These are phyloP conservation scores for Ogataea chonburiensis DNA, from an alignment of 805 yeast genomes.

Conservation along the genomic window DNA sequence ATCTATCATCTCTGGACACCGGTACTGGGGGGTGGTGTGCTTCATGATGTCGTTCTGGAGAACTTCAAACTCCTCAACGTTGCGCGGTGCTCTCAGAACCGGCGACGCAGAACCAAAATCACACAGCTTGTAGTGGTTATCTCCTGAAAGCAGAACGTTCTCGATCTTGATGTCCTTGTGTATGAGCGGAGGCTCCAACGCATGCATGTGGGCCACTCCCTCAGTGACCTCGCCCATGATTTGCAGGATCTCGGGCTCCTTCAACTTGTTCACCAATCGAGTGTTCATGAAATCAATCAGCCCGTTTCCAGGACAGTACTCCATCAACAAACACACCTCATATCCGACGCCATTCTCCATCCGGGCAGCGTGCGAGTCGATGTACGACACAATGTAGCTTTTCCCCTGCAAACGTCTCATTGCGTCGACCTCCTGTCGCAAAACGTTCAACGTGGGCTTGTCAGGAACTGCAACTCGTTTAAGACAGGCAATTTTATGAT, in stretches of 20 bases:
- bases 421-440: constrained; percentile 95
- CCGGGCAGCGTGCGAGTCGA: constrained; percentile 93
- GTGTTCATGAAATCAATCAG: constrained; percentile 79
- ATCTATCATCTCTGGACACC: constrained; percentile 85
- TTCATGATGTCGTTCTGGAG: constrained; percentile 69
- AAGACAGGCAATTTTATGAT: constrained; percentile 66
- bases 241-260: constrained; percentile 63
- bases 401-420: constrained; percentile 86
- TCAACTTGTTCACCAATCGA: constrained; percentile 60
- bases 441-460: constrained; percentile 73
- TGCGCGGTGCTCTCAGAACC: constrained; percentile 59
- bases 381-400: constrained; percentile 79
- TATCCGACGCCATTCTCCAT: constrained; percentile 53
- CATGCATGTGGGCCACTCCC: constrained; percentile 79
- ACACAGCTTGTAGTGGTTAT: constrained; percentile 64
- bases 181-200: constrained; percentile 64
- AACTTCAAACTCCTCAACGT: constrained; percentile 54
- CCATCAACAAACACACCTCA: constrained; percentile 80
- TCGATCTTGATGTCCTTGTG: constrained; percentile 85
- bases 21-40: constrained; percentile 82
- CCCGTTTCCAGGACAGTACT: constrained; percentile 72
- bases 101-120: constrained; percentile 83
- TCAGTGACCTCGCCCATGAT: constrained; percentile 69
- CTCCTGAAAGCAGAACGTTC: constrained; percentile 63
- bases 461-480: constrained; percentile 96